Evolutionary conservation across 352 stramenopile genomes (phyloP), one percentile per base, ranked within the genome.

Genomic region (Phytophthora citricola): DNA sequence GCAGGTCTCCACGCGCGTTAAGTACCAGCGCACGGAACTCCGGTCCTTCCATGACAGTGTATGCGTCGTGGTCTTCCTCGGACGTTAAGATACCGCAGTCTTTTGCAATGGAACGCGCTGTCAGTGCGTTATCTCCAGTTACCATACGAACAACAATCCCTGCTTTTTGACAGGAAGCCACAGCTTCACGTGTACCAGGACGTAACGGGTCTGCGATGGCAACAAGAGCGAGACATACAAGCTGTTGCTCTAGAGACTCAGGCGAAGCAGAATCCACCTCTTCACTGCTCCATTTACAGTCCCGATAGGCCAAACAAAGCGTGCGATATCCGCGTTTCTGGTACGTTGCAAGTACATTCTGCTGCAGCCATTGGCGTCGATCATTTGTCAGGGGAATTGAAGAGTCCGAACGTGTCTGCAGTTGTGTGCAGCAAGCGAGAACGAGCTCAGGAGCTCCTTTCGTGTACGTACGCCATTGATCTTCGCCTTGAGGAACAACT

Each of bases 121-220:
- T 98, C 51, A 93, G 78, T 45, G 97, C 79, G 39, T 89, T 93
- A 73, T 99, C 94, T 40, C 93, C 93, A 6, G 93, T 98, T 4
- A 98, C 84, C 86, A 98, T 97, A 36, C 95, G 84, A 14, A 97
- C 90, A 63, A 62, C 78, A 75, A 98, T 93, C 15, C 97, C 97
- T 2, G 95, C 95, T 12, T 73, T 76, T 73, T 98, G 86, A 70
- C 96, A 99, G n/a, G 78, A 82, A 14, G 71, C 69, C 12, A 99
- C 95, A 6, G 95, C 86, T 8, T 90, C 77, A 32, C 90, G 85
- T 11, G 98, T 96, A 63, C 97, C 91, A 0, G 76, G 69, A 5
- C 96, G 85, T 36, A 98, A 82, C 8, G 97, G 97, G 77, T 99
- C 95, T 69, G 96, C 85, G 47, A 98, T 98, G 48, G 89, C 95